Evolutionary conservation across 1,139 yeast genomes (phyloP).

Genomic region (Candida neerlandica): DNA sequence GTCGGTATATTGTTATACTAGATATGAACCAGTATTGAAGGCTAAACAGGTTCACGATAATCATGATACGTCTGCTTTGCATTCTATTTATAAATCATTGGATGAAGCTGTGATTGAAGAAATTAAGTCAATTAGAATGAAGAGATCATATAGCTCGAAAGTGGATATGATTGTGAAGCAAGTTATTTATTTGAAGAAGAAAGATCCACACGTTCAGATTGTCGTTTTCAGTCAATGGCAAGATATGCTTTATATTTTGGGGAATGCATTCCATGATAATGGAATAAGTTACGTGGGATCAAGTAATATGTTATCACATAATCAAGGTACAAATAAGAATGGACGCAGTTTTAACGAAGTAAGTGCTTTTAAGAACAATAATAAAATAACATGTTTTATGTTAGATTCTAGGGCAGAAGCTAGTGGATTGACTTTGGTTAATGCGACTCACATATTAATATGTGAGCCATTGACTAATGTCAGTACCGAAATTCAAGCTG

Average conservation of each 20-base stretch:
- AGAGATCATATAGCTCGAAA: conserved; percentile 73
- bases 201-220: conserved; percentile 71
- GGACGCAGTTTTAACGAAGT: conserved; percentile 5
- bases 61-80: conserved; percentile 32
- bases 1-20: conserved; percentile 63
- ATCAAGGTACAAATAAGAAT: conserved; percentile 24
- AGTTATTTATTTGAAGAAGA: conserved; percentile 58
- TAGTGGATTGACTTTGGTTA: conserved; percentile 84
- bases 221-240: conserved; percentile 89
- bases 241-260: conserved; percentile 66
- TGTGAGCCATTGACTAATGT: conserved; percentile 94
- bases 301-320: conserved; percentile 30
- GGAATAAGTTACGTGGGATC: conserved; percentile 54
- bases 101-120: conserved; percentile 42
- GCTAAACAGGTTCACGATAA: conserved; percentile 43
- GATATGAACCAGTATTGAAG: conserved; percentile 48
- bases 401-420: conserved; percentile 86
- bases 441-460: conserved; percentile 86
- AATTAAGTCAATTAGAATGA: conserved; percentile 47
- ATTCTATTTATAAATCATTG: conserved; percentile 52
- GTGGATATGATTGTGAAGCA: conserved; percentile 81
- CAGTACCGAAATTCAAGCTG: conserved; percentile 90
- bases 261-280: conserved; percentile 65
- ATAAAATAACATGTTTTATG: conserved; percentile 74
- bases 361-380: conserved; percentile 55